A percentile compares a stretch with the other conserved stretches of the same genome.
Evolutionary conservation across 306 rosid species (phyloP).

Genomic region (Alnus rubra): DNA sequence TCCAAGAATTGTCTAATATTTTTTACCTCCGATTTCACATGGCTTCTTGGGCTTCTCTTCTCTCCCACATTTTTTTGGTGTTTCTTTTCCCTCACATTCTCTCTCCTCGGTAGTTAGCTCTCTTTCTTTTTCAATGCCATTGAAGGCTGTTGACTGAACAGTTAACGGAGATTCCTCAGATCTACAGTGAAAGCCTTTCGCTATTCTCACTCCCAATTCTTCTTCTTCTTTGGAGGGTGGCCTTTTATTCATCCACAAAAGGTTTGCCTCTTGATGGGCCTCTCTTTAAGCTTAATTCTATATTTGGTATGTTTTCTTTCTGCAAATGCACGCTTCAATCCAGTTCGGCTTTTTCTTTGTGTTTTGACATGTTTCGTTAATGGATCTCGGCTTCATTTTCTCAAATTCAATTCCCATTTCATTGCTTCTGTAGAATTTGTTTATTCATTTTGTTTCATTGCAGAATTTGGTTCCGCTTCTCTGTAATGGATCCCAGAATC

Average conservation of each 20-base stretch:
- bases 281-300: conserved; percentile 14
- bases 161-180: conserved; percentile 72
- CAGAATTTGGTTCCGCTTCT: background rate
- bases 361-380: conserved; percentile 21
- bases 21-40: conserved; percentile 92
- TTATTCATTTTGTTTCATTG: background rate
- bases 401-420: conserved; percentile 19
- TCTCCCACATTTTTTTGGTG: conserved; percentile 34
- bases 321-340: background rate
- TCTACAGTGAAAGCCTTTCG: conserved; percentile 50
- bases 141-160: conserved; percentile 69
- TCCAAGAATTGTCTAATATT: conserved; percentile 58
- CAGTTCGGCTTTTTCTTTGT: conserved; percentile 4
- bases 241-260: conserved; percentile 33
- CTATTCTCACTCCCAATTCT: conserved; percentile 46
- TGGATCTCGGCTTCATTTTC: conserved; percentile 34
- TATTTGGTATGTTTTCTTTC: conserved; percentile 14
- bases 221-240: conserved; percentile 19
- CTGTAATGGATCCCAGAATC: background rate
- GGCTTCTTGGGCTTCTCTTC: conserved; percentile 83
- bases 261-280: conserved; percentile 33
- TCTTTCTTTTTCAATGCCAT: conserved; percentile 30
- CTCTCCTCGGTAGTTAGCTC: conserved; percentile 36
- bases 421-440: background rate
- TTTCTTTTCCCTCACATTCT: conserved; percentile 31